Percentiles rank a stretch among this genome's conserved stretches.
Evolutionary conservation across 805 yeast species (phyloP).

Genomic region (Candida jianshihensis): DNA sequence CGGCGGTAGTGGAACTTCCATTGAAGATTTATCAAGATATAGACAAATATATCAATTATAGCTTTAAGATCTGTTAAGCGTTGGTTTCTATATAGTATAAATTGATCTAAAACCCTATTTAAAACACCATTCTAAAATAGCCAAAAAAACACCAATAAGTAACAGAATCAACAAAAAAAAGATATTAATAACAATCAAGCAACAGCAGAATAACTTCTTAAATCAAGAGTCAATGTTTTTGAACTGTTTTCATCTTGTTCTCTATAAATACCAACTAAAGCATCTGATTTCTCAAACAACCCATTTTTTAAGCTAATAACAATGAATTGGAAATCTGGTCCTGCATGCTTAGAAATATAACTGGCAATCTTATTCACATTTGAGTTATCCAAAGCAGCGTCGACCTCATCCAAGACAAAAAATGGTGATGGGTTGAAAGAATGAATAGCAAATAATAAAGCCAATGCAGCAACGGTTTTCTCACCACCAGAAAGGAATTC

Average conservation of each 20-base stretch:
- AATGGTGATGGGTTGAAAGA: slow-evolving; percentile 91
- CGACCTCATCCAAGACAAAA: slow-evolving; percentile 95
- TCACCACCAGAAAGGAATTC: slow-evolving; percentile 94
- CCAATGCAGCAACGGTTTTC: slow-evolving; percentile 92
- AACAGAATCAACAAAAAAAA: neutral
- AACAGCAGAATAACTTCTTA: slow-evolving; percentile 48
- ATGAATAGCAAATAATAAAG: slow-evolving; percentile 85
- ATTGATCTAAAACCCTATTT: neutral
- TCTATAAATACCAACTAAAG: slow-evolving; percentile 88
- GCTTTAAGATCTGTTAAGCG: neutral
- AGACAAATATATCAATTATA: slow-evolving; percentile 9
- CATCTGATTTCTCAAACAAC: slow-evolving; percentile 81
- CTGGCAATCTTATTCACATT: slow-evolving; percentile 85
- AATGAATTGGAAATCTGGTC: slow-evolving; percentile 80
- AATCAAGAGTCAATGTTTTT: slow-evolving; percentile 64
- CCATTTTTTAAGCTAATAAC: slow-evolving; percentile 87
- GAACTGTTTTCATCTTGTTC: slow-evolving; percentile 72
- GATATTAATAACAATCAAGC: neutral
- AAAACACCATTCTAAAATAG: neutral
- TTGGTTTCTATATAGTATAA: neutral
- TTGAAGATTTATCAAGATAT: slow-evolving; percentile 21
- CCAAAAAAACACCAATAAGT: neutral
- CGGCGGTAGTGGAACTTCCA: slow-evolving; percentile 41
- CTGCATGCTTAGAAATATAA: slow-evolving; percentile 69
- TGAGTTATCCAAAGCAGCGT: slow-evolving; percentile 90